Evolutionary conservation across 2,329 filamentous ascomycete species (phyloP).

Genomic region (Pseudogymnoascus sp.): DNA sequence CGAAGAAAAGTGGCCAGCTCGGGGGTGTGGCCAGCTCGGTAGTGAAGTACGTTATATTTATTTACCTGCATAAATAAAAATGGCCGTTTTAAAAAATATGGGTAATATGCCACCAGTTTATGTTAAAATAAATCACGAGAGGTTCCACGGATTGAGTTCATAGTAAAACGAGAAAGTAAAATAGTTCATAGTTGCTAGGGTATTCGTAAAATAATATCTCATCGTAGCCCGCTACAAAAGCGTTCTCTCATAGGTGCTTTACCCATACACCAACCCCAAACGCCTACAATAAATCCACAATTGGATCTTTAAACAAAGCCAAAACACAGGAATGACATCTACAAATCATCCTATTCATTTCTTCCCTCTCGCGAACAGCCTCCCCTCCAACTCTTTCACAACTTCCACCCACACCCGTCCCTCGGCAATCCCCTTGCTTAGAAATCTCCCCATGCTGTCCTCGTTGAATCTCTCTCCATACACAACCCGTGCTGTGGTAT

Average conservation of each 20-base stretch:
- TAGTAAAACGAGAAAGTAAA: neutral
- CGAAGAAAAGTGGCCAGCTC: no score
- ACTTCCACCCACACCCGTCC: constrained; percentile 46
- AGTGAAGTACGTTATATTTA: no score
- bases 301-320: neutral
- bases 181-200: constrained; percentile 6
- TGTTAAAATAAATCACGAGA: neutral
- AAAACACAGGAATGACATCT: neutral
- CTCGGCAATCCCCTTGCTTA: constrained; percentile 47
- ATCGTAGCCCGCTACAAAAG: constrained; percentile 1
- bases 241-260: neutral
- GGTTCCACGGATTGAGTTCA: neutral
- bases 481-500: constrained; percentile 52
- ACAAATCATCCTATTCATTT: constrained; percentile 32
- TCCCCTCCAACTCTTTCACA: constrained; percentile 47
- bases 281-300: neutral
- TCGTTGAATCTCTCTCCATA: constrained; percentile 76
- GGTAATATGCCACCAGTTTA: no score
- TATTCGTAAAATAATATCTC: constrained; percentile 4
- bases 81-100: no score
- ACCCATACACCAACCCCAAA: neutral
- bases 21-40: no score
- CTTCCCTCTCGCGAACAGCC: constrained; percentile 47
- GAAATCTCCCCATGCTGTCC: constrained; percentile 65
- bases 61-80: no score